Evolutionary conservation across 768 basidiomycete species (phyloP), one percentile per base, ranked within the genome.

Genomic region (Cantharellus anzutake): DNA sequence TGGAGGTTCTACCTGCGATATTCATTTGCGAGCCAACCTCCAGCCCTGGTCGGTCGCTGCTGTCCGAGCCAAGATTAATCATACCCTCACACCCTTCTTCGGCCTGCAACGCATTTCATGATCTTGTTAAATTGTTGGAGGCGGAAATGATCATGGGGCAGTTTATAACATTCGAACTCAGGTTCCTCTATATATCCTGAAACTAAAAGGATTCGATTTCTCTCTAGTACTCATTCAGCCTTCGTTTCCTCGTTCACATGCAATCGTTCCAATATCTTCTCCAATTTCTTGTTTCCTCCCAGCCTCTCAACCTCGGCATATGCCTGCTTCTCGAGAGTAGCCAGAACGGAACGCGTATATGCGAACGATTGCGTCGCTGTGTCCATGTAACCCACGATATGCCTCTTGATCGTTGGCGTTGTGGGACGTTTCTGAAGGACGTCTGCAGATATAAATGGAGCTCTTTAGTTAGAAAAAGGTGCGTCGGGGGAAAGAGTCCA

Each of bases 391-490:
- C 76, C 71, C 59, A 98, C 88, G 1, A 83, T 78, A 68, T 91
- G 84, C 2, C 71, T 70, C 69, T 97, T 97, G 44, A 90, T 75
- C 0, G 85, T 85, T 1, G 84, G 81, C 0, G 84, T 86, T 2
- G 79, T 75, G 0, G 93, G 89, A 1, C 86, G 78, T 71, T 94
- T 90, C 67, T 92, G 86, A 3, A 98, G 80, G 39, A 94, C 83
- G 64, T 92, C 90, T 94, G 63, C 5, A 38, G n/a, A 11, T 11
- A 55, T 55, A 11, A 55, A 55, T 55, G 14, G 29, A 11, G 29
- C 29, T 48, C 44, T 7, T 16, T 4, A 35, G n/a, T n/a, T 7
- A 61, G 3, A 44, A 4, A 51, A 20, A 39, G 44, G 14, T 14
- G 37, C 41, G 14, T 42, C 50, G 50, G 51, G n/a, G 51, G 57